These are phyloP conservation scores for Peterozyma toletana DNA, from an alignment of 805 yeast genomes.

Conservation along the genomic window DNA sequence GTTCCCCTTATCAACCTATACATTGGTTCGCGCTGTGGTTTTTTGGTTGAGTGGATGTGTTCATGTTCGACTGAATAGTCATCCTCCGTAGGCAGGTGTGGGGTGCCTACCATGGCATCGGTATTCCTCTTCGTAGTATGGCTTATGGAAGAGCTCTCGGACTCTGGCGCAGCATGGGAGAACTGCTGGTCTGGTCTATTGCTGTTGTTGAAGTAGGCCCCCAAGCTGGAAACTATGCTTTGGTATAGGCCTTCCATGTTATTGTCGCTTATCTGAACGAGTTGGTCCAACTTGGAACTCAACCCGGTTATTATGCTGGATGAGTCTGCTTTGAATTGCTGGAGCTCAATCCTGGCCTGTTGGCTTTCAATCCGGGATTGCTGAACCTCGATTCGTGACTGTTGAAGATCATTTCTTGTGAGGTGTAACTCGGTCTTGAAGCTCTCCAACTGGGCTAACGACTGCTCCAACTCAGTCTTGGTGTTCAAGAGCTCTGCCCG, in stretches of 20 bases:
- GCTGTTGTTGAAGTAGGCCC: constrained; percentile 1
- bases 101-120: neutral
- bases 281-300: constrained; percentile 3
- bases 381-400: constrained; percentile 7
- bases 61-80: neutral
- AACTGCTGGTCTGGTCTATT: neutral
- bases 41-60: neutral
- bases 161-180: neutral
- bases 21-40: constrained; percentile 6
- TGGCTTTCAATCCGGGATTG: constrained; percentile 7
- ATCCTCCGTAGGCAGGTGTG: neutral
- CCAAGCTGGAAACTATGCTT: constrained; percentile 6
- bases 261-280: neutral
- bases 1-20: constrained; percentile 6
- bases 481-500: neutral
- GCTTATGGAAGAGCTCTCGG: constrained; percentile 21
- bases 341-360: constrained; percentile 7
- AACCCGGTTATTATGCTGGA: constrained; percentile 1
- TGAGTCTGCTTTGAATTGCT: constrained; percentile 7
- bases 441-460: neutral
- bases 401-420: constrained; percentile 6
- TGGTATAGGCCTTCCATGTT: constrained; percentile 5
- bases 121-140: constrained; percentile 14
- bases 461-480: neutral
- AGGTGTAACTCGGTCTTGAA: neutral